Conservation (phyloP, 495 filamentous ascomycete genomes). For the Penicillium desertorum region DNA sequence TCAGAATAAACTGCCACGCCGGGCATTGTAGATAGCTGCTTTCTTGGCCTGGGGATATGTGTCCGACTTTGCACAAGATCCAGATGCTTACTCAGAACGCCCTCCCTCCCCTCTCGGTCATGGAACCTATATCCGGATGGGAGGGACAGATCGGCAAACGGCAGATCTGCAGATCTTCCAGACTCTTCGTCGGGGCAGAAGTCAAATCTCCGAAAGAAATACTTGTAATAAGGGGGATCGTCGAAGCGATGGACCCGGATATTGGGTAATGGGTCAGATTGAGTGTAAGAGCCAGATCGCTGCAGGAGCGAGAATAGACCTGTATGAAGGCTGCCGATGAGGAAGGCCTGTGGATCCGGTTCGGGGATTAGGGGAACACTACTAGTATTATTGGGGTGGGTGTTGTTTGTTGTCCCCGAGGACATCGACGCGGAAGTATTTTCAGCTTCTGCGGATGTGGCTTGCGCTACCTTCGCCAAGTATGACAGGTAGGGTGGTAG, state of each 20-base stretch:
- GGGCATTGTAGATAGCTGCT: conserved; percentile 32
- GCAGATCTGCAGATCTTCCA: background rate
- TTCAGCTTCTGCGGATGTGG: conserved; percentile 13
- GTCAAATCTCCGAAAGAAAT: conserved; percentile 26
- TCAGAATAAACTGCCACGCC: conserved; percentile 38
- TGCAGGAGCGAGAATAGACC: conserved; percentile 29
- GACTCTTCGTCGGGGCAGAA: conserved; percentile 15
- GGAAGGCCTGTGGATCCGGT: conserved; percentile 33
- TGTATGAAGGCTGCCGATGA: conserved; percentile 38
- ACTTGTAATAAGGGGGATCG: conserved; percentile 37
- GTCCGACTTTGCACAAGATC: conserved; percentile 43
- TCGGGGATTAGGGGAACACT: conserved; percentile 26
- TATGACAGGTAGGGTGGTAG: conserved; percentile 32
- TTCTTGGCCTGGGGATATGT: conserved; percentile 36
- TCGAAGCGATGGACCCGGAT: conserved; percentile 39
- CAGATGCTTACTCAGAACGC: conserved; percentile 32
- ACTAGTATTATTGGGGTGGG: conserved; percentile 1
- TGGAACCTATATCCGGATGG: conserved; percentile 36
- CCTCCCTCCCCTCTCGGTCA: conserved; percentile 23
- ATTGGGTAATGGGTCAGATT: conserved; percentile 14
- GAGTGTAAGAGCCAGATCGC: conserved; percentile 15
- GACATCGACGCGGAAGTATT: background rate
- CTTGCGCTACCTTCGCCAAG: background rate
- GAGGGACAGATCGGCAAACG: conserved; percentile 14
- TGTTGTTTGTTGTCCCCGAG: background rate